Base-by-base conservation (phyloP, 345 rosid genomes). In the Brassica cretica region DNA sequence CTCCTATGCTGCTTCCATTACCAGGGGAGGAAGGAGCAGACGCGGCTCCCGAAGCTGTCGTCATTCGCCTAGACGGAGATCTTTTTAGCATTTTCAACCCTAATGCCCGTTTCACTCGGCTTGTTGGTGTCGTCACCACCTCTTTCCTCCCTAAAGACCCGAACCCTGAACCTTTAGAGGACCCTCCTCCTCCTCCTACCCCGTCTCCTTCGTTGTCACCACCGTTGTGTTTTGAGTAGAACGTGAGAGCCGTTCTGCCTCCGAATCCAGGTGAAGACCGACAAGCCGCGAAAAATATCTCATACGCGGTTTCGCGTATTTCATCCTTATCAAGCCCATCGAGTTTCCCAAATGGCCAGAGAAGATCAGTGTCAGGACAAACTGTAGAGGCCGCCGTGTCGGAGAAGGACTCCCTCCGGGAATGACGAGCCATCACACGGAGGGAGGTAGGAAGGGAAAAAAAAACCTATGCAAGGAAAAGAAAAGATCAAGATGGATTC, bases 241-340 rank as follows among this genome's bases (percentile, higher is more conserved):
- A 94, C 2, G 82, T 85, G 59, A 92, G 75, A 18, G 90, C 86
- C 11, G 83, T 88, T 51, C 87, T 82, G 2, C 95, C 98, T 29
- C 97, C 96, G 2, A 92, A 94, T 4, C 95, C 93, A 0, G 98
- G 97, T 10, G 95, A 89, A 8, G 97, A 91, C 2, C 99, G 84
- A 68, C 98, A 95, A 0, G 96, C 80, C 0, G 93, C 89, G 81
- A 95, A 89, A 78, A 95, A 93, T 0, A 95, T 84, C 87, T 93
- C 99, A 24, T 95, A 95, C 8, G 99, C 93, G 0, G 92, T 84
- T 71, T 89, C 94, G 0, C 97, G 88, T 73, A 95, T 80, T 18
- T 93, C 98, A 6, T 91, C 90, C 0, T 77, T 21, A 6, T 90
- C 92, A 2, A 91, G 82, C 14, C 79, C 84, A 4, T 84, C 82